These are phyloP conservation scores for Tulasnella sp. DNA, from an alignment of 768 basidiomycete genomes.

Conservation along the genomic window DNA sequence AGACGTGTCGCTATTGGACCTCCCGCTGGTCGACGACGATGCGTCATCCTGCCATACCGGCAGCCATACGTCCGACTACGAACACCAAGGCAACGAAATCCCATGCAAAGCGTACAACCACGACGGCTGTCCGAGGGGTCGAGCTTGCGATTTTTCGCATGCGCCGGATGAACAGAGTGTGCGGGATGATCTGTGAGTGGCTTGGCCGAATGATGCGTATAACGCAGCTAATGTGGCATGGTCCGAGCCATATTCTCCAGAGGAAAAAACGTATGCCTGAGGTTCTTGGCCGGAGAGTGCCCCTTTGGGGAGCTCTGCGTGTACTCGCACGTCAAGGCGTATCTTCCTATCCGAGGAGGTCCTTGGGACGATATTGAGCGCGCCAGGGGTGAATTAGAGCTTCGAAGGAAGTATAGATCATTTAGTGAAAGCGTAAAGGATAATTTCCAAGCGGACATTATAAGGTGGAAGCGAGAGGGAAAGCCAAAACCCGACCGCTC, in stretches of 20 bases:
- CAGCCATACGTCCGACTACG: slow-evolving; percentile 9
- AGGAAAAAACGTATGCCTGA: slow-evolving; percentile 10
- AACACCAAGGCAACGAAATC: slow-evolving; percentile 6
- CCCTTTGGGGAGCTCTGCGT: neutral
- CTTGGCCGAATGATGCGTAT: neutral
- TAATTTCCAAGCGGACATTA: neutral
- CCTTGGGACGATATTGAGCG: neutral
- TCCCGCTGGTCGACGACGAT: no score
- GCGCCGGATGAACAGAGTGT: slow-evolving; percentile 1
- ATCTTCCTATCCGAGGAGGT: slow-evolving; percentile 3
- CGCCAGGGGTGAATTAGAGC: neutral
- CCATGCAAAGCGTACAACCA: slow-evolving; percentile 8
- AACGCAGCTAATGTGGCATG: neutral
- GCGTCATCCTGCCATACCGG: neutral
- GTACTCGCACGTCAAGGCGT: neutral
- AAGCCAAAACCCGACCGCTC: neutral
- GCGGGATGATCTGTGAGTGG: slow-evolving; percentile 2
- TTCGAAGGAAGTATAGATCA: neutral
- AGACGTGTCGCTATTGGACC: no score
- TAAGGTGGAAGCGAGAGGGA: neutral
- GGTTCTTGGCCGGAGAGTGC: slow-evolving; percentile 4
- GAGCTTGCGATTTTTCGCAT: slow-evolving; percentile 2
- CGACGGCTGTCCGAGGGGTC: neutral
- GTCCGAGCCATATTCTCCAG: neutral
- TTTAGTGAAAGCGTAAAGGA: neutral